Conservation (phyloP, 1,284 basidiomycete genomes). For the Dichomitus squalens region DNA sequence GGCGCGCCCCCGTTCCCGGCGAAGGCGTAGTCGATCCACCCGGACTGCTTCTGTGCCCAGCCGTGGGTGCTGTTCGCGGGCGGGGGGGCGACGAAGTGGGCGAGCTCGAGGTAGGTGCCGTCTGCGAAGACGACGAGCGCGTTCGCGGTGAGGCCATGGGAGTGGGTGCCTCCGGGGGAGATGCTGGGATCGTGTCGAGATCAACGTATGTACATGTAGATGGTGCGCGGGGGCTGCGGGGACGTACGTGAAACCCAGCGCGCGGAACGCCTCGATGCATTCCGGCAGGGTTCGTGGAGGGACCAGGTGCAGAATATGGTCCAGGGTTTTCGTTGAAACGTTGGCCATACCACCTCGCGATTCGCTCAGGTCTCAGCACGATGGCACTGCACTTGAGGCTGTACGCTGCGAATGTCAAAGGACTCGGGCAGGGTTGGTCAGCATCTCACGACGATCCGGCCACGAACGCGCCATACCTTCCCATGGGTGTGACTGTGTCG, state of each 20-base stretch:
- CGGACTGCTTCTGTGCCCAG: constrained; percentile 56
- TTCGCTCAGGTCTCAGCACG: not conserved
- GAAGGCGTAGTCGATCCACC: constrained; percentile 70
- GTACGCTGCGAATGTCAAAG: not conserved
- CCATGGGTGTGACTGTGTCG: no score
- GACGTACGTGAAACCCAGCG: constrained; percentile 63
- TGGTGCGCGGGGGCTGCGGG: constrained; percentile 16
- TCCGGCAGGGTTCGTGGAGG: constrained; percentile 58
- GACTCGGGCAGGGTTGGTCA: no score
- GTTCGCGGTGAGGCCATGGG: constrained; percentile 65
- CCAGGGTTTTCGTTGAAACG: constrained; percentile 53
- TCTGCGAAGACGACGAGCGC: constrained; percentile 64
- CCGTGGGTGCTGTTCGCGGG: constrained; percentile 49
- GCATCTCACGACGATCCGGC: no score
- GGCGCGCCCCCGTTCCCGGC: constrained; percentile 48
- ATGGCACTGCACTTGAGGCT: not conserved
- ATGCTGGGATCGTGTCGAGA: constrained; percentile 43
- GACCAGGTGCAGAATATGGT: constrained; percentile 69
- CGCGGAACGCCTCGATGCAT: constrained; percentile 49
- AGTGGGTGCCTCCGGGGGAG: constrained; percentile 61
- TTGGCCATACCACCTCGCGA: not conserved
- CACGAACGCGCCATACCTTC: no score
- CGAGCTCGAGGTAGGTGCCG: constrained; percentile 65
- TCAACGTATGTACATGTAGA: not conserved
- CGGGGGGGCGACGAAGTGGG: constrained; percentile 60